A percentile compares a stretch with the other conserved stretches of the same genome.
Conservation (phyloP, 495 filamentous ascomycete genomes). For the Penicillium paxilli region DNA sequence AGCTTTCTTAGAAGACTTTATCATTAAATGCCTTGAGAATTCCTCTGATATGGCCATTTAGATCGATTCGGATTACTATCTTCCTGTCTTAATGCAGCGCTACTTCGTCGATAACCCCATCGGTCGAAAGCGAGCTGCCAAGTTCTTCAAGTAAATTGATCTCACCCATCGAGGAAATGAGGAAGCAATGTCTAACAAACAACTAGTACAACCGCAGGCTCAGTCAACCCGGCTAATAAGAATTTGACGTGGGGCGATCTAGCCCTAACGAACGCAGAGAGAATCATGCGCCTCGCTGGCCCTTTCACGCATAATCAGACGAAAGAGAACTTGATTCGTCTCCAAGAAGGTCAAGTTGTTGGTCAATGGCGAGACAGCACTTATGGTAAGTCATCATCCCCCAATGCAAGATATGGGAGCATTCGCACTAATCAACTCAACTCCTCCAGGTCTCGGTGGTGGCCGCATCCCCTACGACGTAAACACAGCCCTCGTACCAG, state of each 20-base stretch:
- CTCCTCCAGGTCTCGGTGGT: conserved; percentile 50
- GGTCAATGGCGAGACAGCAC: conserved; percentile 65
- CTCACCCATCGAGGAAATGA: not conserved
- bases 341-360: conserved; percentile 55
- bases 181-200: not conserved
- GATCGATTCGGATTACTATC: conserved; percentile 64
- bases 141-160: conserved; percentile 44
- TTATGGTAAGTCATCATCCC: conserved; percentile 32
- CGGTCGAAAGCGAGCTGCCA: conserved; percentile 37
- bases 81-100: conserved; percentile 55
- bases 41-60: conserved; percentile 2
- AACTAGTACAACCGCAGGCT: conserved; percentile 40
- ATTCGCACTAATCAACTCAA: no score
- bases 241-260: conserved; percentile 54
- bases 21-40: no score
- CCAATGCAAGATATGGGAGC: no score
- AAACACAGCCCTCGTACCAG: conserved; percentile 62
- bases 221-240: conserved; percentile 45
- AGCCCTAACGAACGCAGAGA: conserved; percentile 51
- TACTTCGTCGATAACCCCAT: conserved; percentile 54
- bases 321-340: conserved; percentile 55
- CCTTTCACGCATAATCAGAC: conserved; percentile 55
- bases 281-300: conserved; percentile 56
- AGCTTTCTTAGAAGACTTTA: no score
- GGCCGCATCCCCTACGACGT: conserved; percentile 67